A percentile compares a stretch with the other conserved stretches of the same genome.
These are phyloP conservation scores for Prunus persica DNA, from an alignment of 306 rosid species.

Conservation along the genomic window DNA sequence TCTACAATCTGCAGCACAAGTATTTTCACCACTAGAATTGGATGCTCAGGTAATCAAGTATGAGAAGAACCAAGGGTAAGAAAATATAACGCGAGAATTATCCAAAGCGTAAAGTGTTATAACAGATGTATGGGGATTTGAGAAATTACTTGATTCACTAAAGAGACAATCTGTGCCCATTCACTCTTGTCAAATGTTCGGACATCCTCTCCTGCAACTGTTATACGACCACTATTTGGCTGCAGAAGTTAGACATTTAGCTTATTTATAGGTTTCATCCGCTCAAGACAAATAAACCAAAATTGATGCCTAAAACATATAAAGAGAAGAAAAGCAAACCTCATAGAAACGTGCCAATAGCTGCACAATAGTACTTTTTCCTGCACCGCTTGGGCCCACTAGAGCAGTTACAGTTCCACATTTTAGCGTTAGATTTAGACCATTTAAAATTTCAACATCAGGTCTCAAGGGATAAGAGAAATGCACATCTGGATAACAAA, in stretches of 20 bases:
- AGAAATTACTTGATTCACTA: slow-evolving; percentile 76
- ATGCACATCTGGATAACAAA: slow-evolving; percentile 61
- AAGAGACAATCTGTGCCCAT: slow-evolving; percentile 86
- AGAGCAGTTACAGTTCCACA: slow-evolving; percentile 91
- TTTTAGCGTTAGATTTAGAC: slow-evolving; percentile 69
- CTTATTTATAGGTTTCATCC: slow-evolving; percentile 19
- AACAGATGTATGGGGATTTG: slow-evolving; percentile 17
- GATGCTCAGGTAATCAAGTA: not conserved
- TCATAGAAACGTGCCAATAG: slow-evolving; percentile 91
- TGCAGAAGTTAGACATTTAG: slow-evolving; percentile 35
- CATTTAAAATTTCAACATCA: slow-evolving; percentile 59
- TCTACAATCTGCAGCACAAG: not conserved
- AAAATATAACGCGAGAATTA: not conserved
- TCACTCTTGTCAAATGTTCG: slow-evolving; percentile 91
- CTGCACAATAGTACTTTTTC: slow-evolving; percentile 93
- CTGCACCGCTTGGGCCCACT: slow-evolving; percentile 90
- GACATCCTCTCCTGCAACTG: slow-evolving; percentile 84
- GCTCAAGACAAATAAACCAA: slow-evolving; percentile 16
- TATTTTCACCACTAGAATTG: too few species aligned
- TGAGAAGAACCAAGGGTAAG: not conserved
- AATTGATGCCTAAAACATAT: slow-evolving; percentile 11
- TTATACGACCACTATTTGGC: slow-evolving; percentile 80
- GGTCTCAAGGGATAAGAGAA: slow-evolving; percentile 94
- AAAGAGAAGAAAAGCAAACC: slow-evolving; percentile 45
- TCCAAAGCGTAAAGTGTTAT: not conserved